Evolutionary conservation across 352 stramenopile genomes (phyloP), one percentile per base, ranked within the genome.

Genomic region (Phytophthora melonis): DNA sequence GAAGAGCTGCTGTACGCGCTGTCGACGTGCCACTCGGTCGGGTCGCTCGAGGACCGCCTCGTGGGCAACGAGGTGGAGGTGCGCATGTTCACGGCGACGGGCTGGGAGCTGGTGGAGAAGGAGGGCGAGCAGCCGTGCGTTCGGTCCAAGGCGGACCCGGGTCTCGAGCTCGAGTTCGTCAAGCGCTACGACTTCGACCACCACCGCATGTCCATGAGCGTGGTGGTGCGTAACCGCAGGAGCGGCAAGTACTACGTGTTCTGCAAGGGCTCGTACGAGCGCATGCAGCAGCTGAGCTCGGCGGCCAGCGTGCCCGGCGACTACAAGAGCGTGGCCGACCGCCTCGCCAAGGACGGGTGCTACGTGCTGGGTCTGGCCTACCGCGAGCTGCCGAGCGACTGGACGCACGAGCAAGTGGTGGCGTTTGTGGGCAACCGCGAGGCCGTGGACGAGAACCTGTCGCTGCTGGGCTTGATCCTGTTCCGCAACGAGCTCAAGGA

Each of bases 111-210:
- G 13, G 58, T 80, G 45, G 70, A 83, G 58, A 71, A 64, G 64
- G 66, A 69, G 13, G 68, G 66, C 54, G 65, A 75, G 45, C 63
- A 71, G 56, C 59, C 67, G 52, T 62, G 19, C 10, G 61, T 74
- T 8, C 55, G 63, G 66, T 79, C 59, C 11, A 53, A 55, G 14
- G 36, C 47, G 30, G 60, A 78, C 52, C 47, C 56, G 53, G 25
- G 27, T 49, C n/a, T 74, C 67, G 55, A 56, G 64, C 72, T 91
- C 18, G 69, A 81, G 57, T 76, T 94, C 27, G 41, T 96, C 19
- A 92, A 94, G 74, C 77, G 81, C 27, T 95, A 90, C 73, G 87
- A 94, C 55, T 97, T 97, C 70, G 88, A 96, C 68, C 83, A 92
- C 75, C 72, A 89, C 63, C 80, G 80, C 36, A 93, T 92, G 84